A percentile compares a stretch with the other conserved stretches of the same genome.
These are phyloP conservation scores for Ascochyta viciae-villosae DNA, from an alignment of 2,329 filamentous ascomycete genomes.

Conservation along the genomic window DNA sequence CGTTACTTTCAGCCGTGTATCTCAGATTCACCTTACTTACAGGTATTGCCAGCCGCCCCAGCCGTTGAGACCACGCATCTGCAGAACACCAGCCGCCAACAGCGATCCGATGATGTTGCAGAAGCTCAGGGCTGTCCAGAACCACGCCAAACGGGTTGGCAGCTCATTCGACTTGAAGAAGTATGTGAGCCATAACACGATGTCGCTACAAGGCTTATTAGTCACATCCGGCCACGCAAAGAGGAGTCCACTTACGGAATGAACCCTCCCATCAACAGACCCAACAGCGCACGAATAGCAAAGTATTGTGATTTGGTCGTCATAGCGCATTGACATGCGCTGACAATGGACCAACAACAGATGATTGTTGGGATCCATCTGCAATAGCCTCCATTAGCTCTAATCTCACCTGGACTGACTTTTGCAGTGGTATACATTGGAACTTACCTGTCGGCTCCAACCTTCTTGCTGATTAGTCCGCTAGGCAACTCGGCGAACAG, in stretches of 20 bases:
- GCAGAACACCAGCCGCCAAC: constrained; percentile 50
- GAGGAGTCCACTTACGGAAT: constrained; percentile 23
- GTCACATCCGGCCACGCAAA: constrained; percentile 1
- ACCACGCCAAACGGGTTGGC: constrained; percentile 51
- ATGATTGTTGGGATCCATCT: constrained; percentile 50
- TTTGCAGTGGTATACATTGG: background rate
- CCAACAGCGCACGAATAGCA: constrained; percentile 50
- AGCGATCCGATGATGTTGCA: constrained; percentile 49
- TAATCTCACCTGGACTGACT: background rate
- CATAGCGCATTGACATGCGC: constrained; percentile 48
- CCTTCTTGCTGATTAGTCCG: constrained; percentile 59
- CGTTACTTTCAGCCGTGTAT: constrained; percentile 35
- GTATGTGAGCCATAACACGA: constrained; percentile 52
- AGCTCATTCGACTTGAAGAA: constrained; percentile 53
- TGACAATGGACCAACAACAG: constrained; percentile 45
- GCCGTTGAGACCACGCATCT: constrained; percentile 52
- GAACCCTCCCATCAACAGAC: constrained; percentile 47
- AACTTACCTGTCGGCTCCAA: constrained; percentile 53
- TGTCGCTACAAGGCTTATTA: constrained; percentile 46
- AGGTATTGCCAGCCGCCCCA: constrained; percentile 52
- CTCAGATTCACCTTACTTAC: constrained; percentile 7
- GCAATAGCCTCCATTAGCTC: background rate
- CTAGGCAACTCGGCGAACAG: constrained; percentile 59
- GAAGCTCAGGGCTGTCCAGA: constrained; percentile 52
- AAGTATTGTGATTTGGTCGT: constrained; percentile 46